Conservation (phyloP, 2,329 filamentous ascomycete genomes). For the Xylaria sp. region DNA sequence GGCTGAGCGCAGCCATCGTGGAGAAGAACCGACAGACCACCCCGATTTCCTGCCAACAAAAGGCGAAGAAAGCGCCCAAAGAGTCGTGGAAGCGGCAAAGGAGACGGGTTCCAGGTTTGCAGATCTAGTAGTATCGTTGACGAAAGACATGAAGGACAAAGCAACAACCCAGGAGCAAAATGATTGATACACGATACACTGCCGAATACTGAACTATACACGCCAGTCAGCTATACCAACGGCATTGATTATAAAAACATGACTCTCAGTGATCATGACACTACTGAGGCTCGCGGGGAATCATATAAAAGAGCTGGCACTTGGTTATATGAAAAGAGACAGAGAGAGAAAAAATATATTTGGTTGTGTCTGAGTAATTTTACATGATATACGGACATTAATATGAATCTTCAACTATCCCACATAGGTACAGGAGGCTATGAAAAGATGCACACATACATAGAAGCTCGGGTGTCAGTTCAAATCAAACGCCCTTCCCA, state of each 20-base stretch:
- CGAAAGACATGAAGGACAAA: conserved; percentile 42
- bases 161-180: conserved; percentile 24
- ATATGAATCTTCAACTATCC: background rate
- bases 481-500: background rate
- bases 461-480: background rate
- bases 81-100: conserved; percentile 38
- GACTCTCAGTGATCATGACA: background rate
- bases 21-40: conserved; percentile 22
- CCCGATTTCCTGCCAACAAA: conserved; percentile 16
- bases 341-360: background rate
- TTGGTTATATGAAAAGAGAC: conserved; percentile 6
- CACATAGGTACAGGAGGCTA: conserved; percentile 3
- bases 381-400: background rate
- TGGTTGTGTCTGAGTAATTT: background rate
- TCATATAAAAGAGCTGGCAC: background rate
- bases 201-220: background rate
- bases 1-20: conserved; percentile 17
- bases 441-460: background rate
- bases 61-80: conserved; percentile 34
- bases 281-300: background rate
- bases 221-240: background rate
- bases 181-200: conserved; percentile 9
- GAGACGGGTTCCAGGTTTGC: conserved; percentile 46
- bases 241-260: background rate
- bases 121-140: conserved; percentile 46